Base-by-base conservation (phyloP, 1,284 basidiomycete genomes). In the Sphaerobolus stellatus region DNA sequence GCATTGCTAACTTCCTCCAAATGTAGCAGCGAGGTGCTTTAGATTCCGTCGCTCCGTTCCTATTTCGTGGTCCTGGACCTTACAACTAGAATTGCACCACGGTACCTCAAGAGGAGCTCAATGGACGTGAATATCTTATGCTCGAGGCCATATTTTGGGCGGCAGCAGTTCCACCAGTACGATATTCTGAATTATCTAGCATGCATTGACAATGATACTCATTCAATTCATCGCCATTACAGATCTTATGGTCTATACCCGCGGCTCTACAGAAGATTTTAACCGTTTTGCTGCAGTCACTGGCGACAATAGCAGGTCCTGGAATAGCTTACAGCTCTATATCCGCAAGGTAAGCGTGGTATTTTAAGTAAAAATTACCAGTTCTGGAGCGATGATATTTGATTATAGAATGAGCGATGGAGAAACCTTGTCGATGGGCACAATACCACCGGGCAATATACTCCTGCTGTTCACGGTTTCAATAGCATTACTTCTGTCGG, bases 401-500 rank as follows among this genome's bases (percentile, higher is more conserved):
- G n/a, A n/a, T 24, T 6, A 20, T 25, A 74, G 72, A 64, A 67
- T 41, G 79, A 81, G 61, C 72, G 64, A 1, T 81, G 78, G 61
- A 58, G 59, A 1, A 50, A 75, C 1, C 79, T 81, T 4, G 65
- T 61, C 16, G 60, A 64, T 16, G 68, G 68, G 4, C 61, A 77
- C 14, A 62, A 73, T 56, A 51, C 62, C 1, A 65, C 62, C 3
- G 75, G 69, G 5, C 59, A 71, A 53, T 80, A 71, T 63, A 64
- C 74, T 50, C 53, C 69, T 5, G 60, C 64, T 4, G 75, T 72
- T 51, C 76, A 74, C 56, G 80, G 80, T 22, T 70, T 70, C 0
- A 66, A 52, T 40, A 81, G 81, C 0, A 75, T 75, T n/a, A 53
- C 81, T 18, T 76, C 81, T 50, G 66, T 69, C 6, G 70, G 75